Evolutionary conservation across 768 basidiomycete genomes (phyloP).

Genomic region (Dictyophora rubrovolvata): DNA sequence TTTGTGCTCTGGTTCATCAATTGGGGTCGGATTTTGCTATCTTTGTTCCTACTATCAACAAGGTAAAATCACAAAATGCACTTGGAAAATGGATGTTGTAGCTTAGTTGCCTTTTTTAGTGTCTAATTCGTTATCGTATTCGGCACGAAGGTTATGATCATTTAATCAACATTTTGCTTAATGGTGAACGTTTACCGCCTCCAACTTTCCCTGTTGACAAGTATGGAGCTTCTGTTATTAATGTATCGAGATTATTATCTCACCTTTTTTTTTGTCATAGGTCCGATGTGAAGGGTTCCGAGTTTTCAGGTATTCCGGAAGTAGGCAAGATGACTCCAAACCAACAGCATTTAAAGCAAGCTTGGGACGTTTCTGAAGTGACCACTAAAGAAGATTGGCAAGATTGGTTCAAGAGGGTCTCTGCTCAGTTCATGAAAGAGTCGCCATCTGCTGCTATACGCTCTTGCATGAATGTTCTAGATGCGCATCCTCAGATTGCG

Average conservation of each 20-base stretch:
- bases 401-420: slow-evolving; percentile 89
- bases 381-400: slow-evolving; percentile 81
- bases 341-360: slow-evolving; percentile 92
- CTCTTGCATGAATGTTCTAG: slow-evolving; percentile 89
- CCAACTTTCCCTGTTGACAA: not conserved
- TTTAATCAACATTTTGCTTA: slow-evolving; percentile 79
- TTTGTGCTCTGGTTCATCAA: slow-evolving; percentile 87
- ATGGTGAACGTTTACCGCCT: slow-evolving; percentile 75
- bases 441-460: slow-evolving; percentile 97
- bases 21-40: slow-evolving; percentile 96
- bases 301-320: slow-evolving; percentile 71
- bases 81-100: not conserved
- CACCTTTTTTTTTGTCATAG: not conserved
- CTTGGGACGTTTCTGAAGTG: slow-evolving; percentile 82
- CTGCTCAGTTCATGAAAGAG: slow-evolving; percentile 95
- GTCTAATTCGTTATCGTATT: slow-evolving; percentile 65
- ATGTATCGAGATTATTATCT: not conserved
- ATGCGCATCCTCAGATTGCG: slow-evolving; percentile 82
- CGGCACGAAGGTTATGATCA: slow-evolving; percentile 78
- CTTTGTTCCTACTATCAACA: slow-evolving; percentile 94
- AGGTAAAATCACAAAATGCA: slow-evolving; percentile 38
- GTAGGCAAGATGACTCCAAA: slow-evolving; percentile 87
- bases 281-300: slow-evolving; percentile 29
- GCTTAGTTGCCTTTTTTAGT: slow-evolving; percentile 30
- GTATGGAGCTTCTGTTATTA: not conserved